A percentile compares a stretch with the other conserved stretches of the same genome.
Conservation (phyloP, 73 alveolate genomes). For the Loxodes magnus region DNA sequence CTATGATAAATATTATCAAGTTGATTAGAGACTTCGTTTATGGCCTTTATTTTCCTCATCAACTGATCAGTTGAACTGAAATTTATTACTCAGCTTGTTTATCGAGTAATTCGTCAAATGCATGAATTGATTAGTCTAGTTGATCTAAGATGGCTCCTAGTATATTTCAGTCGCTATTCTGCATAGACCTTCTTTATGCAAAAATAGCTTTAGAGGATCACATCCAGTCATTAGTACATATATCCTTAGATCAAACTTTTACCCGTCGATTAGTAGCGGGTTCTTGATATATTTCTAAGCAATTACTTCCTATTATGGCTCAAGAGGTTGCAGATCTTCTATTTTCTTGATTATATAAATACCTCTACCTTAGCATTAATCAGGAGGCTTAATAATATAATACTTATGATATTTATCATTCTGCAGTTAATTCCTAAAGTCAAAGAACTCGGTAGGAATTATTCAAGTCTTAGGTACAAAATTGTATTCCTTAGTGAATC, state of each 20-base stretch:
- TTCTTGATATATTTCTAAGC: constrained; percentile 62
- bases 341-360: constrained; percentile 14
- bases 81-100: constrained; percentile 55
- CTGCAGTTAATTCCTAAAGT: constrained; percentile 10
- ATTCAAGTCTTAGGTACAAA: constrained; percentile 30
- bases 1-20: background rate
- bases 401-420: constrained; percentile 12
- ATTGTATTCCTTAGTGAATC: constrained; percentile 15
- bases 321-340: constrained; percentile 11
- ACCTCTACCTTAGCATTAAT: constrained; percentile 32
- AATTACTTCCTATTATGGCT: constrained; percentile 39
- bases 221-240: constrained; percentile 83
- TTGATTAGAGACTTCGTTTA: background rate
- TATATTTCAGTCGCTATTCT: constrained; percentile 82
- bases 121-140: constrained; percentile 45
- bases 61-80: constrained; percentile 26
- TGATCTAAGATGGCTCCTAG: constrained; percentile 49
- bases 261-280: constrained; percentile 84
- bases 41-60: background rate
- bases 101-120: constrained; percentile 80
- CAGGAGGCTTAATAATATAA: constrained; percentile 15
- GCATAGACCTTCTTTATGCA: constrained; percentile 93
- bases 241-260: constrained; percentile 82
- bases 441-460: constrained; percentile 24
- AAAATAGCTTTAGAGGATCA: constrained; percentile 73